These are phyloP conservation scores for Periglandula ipomoeae DNA, from an alignment of 2,329 filamentous ascomycete species.

Conservation along the genomic window DNA sequence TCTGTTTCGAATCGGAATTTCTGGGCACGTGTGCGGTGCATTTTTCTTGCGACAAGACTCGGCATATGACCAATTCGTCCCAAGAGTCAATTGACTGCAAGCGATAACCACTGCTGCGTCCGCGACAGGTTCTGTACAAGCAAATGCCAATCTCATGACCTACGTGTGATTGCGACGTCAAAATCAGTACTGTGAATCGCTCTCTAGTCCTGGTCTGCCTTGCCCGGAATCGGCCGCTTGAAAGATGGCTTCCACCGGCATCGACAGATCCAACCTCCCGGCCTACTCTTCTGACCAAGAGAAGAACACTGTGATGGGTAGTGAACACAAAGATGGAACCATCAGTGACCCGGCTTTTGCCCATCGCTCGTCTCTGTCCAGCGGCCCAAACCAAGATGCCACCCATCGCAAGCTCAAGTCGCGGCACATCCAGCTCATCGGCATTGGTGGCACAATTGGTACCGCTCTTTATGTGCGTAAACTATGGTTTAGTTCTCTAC, in stretches of 20 bases:
- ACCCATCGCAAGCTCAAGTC: constrained; percentile 46
- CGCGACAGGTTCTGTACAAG: neutral
- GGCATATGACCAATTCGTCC: neutral
- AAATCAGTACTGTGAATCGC: neutral
- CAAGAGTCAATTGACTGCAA: neutral
- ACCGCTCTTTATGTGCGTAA: constrained; percentile 46
- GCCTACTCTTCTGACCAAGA: constrained; percentile 17
- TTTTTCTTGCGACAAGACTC: neutral
- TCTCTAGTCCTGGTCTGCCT: neutral
- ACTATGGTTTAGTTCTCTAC: neutral
- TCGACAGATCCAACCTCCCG: constrained; percentile 12
- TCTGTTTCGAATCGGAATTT: neutral
- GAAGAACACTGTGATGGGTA: neutral
- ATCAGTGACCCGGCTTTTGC: neutral
- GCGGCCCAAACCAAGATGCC: constrained; percentile 21
- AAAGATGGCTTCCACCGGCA: constrained; percentile 15
- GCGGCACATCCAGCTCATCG: constrained; percentile 50
- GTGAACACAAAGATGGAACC: neutral
- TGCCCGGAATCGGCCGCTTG: neutral
- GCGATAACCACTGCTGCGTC: neutral
- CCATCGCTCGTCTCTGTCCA: constrained; percentile 11
- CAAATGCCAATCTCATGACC: neutral
- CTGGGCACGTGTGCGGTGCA: neutral
- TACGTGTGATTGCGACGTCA: neutral
- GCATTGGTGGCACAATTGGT: constrained; percentile 56